Percentiles rank a stretch among this genome's conserved stretches.
Evolutionary conservation across 2,329 filamentous ascomycete species (phyloP).

Genomic region (Monilinia aucupariae): DNA sequence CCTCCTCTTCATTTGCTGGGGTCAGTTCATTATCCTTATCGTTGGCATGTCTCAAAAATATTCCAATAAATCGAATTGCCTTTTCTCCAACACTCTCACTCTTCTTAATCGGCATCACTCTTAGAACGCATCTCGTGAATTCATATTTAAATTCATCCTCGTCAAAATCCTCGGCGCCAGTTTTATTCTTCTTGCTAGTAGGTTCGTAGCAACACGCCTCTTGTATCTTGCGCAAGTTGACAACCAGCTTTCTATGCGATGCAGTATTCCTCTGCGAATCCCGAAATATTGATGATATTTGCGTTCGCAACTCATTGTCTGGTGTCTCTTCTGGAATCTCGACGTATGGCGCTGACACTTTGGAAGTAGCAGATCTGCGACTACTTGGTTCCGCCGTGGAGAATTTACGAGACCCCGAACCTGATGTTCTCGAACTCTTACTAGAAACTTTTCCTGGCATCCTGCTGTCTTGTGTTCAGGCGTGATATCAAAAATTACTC

Average conservation of each 20-base stretch:
- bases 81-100: slow-evolving; percentile 83
- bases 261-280: slow-evolving; percentile 87
- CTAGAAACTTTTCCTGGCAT: slow-evolving; percentile 45
- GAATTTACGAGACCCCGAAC: slow-evolving; percentile 39
- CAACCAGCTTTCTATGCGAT: slow-evolving; percentile 81
- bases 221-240: slow-evolving; percentile 84
- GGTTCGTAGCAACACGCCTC: slow-evolving; percentile 72
- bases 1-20: slow-evolving; percentile 58
- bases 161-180: slow-evolving; percentile 60
- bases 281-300: slow-evolving; percentile 66
- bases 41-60: slow-evolving; percentile 71
- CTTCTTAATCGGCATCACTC: slow-evolving; percentile 85
- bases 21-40: slow-evolving; percentile 67
- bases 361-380: slow-evolving; percentile 40
- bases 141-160: slow-evolving; percentile 86
- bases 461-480: slow-evolving; percentile 12
- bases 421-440: slow-evolving; percentile 38
- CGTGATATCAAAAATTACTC: not conserved
- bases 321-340: slow-evolving; percentile 67
- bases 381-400: slow-evolving; percentile 37
- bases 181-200: slow-evolving; percentile 47
- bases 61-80: slow-evolving; percentile 77
- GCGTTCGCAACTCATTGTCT: slow-evolving; percentile 64
- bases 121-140: slow-evolving; percentile 73
- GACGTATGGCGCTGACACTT: slow-evolving; percentile 34